Base-by-base conservation (phyloP, 306 rosid genomes). In the Quercus agrifolia region DNA sequence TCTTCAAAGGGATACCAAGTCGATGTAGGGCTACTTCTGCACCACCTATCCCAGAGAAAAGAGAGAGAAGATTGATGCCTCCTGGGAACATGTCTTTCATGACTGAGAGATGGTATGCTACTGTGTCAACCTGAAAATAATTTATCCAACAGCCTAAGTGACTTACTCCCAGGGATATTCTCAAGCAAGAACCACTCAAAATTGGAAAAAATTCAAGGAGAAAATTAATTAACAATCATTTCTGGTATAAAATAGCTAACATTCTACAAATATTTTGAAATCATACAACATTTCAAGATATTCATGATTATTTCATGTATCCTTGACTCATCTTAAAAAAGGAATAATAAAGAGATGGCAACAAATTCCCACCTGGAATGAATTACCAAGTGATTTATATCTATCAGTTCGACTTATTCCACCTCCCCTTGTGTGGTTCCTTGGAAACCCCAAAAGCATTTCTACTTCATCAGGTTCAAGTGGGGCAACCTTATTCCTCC, bases 391-490 rank as follows among this genome's bases (percentile, higher is more conserved):
- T 6, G 99, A 96, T 69, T 96, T 96, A 46, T 85, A 96, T 74
- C 99, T 82, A 71, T 96, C 99, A 1, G 97, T 96, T 80, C 99
- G 84, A 77, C 98, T 96, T 46, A 93, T 93, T 75, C 98, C 98
- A n/a, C 98, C 98, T 51, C 99, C 99, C 62, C 99, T 89, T 27
- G 99, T 96, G 81, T 96, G 99, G 87, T 96, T 90, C 87, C 77
- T 93, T 14, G 98, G 98, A 76, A 93, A 96, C 38, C 99, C 99
- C 75, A 96, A 72, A 77, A 96, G 87, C 78, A 85, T 88, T 74
- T 96, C 99, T 1, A 93, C 96, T 80, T 96, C 99, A 64, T 93
- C 99, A 2, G 94, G 90, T 83, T 96, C 99, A 18, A 95, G 87
- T 0, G 99, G 99, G 79, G 99, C 99, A 71, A 90, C 91, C 86